Evolutionary conservation across 257 asterid species (phyloP), one percentile per base, ranked within the genome.

Genomic region (Ehretia macrophylla): DNA sequence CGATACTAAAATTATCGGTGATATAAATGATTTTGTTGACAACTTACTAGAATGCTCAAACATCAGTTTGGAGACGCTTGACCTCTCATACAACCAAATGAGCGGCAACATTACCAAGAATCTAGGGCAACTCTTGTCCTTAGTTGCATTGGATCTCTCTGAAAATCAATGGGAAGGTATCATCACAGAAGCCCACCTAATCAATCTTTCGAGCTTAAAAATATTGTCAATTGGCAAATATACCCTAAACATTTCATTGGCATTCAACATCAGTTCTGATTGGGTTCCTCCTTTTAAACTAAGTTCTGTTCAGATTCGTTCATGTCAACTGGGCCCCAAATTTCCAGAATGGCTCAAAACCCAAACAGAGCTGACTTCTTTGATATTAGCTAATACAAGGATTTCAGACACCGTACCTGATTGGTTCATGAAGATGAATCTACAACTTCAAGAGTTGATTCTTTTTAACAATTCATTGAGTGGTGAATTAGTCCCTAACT

Each of bases 221-320:
- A 68, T 71, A 44, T 42, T 63, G 20, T 46, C 51, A 22, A 72
- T 71, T 22, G 77, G 76, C 11, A 22, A 17, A 58, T 51, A 58
- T 55, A 10, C 59, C 6, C 4, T 19, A 0, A 72, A 60, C 39
- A 37, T 60, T 27, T 49, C 76, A 14, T 51, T 77, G 66, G 35
- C 39, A 17, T 77, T 69, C 60, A 47, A 71, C 63, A 42, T 71
- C 51, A 67, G 72, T 20, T n/a, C 39, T 8, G 12, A 49, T 11
- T 75, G 81, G 77, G 47, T 19, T 17, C 74, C 81, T 50, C 64
- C 77, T 17, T 75, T 75, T 60, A 63, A 51, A 53, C 68, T 75
- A 17, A 68, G 11, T 12, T 70, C 39, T 19, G 17, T 66, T 74
- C 23, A 63, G 53, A 17, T 65, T 75, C 5, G 77, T 66, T 45